Evolutionary conservation across 2,329 filamentous ascomycete species (phyloP), one percentile per base, ranked within the genome.

Genomic region (Neopestalotiopsis rosae): DNA sequence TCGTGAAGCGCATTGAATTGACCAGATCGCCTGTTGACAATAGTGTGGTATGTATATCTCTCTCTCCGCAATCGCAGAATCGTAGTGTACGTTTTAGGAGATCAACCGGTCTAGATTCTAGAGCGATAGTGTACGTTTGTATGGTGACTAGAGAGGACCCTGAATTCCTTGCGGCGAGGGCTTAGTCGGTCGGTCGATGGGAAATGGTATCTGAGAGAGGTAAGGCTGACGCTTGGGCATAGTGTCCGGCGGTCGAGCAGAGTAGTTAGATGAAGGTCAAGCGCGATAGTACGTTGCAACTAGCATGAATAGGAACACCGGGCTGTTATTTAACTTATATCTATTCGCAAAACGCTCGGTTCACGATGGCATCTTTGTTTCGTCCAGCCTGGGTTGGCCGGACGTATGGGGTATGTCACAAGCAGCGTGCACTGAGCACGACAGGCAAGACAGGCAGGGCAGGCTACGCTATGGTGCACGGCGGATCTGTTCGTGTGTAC

Each of bases 171-270:
- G 45, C n/a, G 45, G 45, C 45, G 45, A 52, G 45, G 57, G 57
- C 57, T 59, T 10, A 38, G 34, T 38, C 10, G 34, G 34, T 38
- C 6, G 34, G 10, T 38, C 34, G 34, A 10, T 38, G 34, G 34
- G 10, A 38, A 38, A 30, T 28, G 30, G 14, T 14, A 59, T 34
- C 13, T 14, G 57, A n/a, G 32, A 40, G 28, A 62, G 32, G 59
- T 42, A 62, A 40, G 59, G 30, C 59, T 62, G 59, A 40, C 59
- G 32, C 59, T 40, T 62, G 59, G 14, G 14, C 30, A 38, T 59
- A 62, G 59, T 40, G 59, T 20, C 59, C 17, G 57, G 24, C 13
- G 24, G 24, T 28, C 24, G 24, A 14, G 24, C 24, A 59, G 24
- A 59, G 24, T 52, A 52, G 45, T 52, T 52, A n/a, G 45, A 59